Evolutionary conservation across 352 stramenopile genomes (phyloP), one percentile per base, ranked within the genome.

Genomic region (Globisporangium lucens): DNA sequence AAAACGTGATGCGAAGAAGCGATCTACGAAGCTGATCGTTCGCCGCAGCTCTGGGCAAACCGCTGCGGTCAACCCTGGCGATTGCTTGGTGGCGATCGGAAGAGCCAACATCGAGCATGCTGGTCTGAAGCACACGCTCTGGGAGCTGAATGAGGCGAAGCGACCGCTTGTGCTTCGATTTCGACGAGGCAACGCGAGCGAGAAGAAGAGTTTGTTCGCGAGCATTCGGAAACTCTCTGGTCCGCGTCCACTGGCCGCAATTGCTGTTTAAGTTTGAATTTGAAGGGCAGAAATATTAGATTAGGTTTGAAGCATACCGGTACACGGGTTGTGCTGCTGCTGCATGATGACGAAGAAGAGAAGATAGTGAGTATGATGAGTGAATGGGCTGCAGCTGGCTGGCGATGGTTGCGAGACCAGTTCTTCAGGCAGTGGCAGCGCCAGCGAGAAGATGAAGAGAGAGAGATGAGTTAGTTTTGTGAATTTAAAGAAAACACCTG

Each of bases 61-160:
- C 2, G 84, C 85, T 24, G 76, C 83, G 6, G 88, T 96, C 33
- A 93, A 89, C 49, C 85, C 85, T n/a, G 86, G 86, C 15, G 88
- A 96, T 66, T 87, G 81, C 58, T 76, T 96, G 35, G 85, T 94
- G 43, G 83, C 81, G 8, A 93, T 96, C 43, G 82, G 86, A n/a
- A 87, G 80, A 38, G 83, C 81, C 3, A 93, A 94, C 64, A 91
- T 94, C 33, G 88, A 96, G 68, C 82, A 94, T 57, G 87, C 88
- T 35, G 88, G 88, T 15, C 73, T 96, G 3, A 92, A 93, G 72
- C 88, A 94, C 68, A 94, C 88, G 35, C 56, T 96, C 24, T 96
- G 88, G 88, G 85, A 86, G 56, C 67, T 96, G 43, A 93, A 93
- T 51, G 88, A 92, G 56, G 78, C 85, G 10, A 76, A 82, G 27